Evolutionary conservation across 2,329 filamentous ascomycete species (phyloP), one percentile per base, ranked within the genome.

Genomic region (Claviceps quebecensis): DNA sequence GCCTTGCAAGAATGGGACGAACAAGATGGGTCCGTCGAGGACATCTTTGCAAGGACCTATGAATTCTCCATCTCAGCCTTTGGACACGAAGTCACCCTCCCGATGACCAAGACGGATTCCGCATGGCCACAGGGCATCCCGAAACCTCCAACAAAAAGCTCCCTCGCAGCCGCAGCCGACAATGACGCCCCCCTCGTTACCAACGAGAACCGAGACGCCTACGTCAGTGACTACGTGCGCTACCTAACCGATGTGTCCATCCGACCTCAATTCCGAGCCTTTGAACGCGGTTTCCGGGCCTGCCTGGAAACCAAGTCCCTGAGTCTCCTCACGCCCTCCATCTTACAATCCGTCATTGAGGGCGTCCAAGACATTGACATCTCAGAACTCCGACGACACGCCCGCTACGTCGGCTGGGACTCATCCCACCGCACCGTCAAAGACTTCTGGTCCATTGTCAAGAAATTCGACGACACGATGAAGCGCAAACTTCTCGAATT

Each of bases 381-480:
- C 5, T 60, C 74, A 0, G 84, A 86, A 56, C 77, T 97, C 8
- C 78, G 84, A 56, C 74, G 75, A 3, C 78, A 83, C 53, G 74
- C 87, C 0, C 81, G 81, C 16, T 97, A 97, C 65, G 86, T 93
- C 45, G 87, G 86, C 14, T 97, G 87, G 73, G 78, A 83, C 45
- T 71, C 80, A 0, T 72, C 72, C 0, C 83, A 93, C 57, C 78
- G 72, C 14, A 80, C 84, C 1, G 81, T 98, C 43, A 71, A 73
- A 23, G 80, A 86, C 58, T 97, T 98, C 64, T 98, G 93, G 93
- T 74, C 74, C 13, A 76, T 96, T 7, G 85, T 95, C 1, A 77
- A 77, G 56, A 67, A 64, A 38, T 93, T 79, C 61, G 75, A 80
- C 53, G 74, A 83, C 16, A 73, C 77, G 45, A 84, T 90, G 73